Evolutionary conservation across 108 stramenopile species (phyloP).

Genomic region (Cafeteria roenbergensis): DNA sequence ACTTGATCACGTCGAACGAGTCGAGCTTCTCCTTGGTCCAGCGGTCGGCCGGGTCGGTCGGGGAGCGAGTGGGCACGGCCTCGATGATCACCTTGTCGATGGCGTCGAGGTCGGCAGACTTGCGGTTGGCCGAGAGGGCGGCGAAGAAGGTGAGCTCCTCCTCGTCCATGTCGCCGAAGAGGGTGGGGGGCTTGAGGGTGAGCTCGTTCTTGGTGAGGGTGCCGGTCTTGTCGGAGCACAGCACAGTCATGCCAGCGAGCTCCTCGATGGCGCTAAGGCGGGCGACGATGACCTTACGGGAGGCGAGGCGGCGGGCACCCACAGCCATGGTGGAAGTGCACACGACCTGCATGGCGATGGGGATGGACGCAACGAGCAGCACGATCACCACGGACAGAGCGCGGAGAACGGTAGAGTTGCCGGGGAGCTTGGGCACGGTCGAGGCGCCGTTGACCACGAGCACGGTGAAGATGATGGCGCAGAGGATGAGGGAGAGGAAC

Average conservation of each 20-base stretch:
- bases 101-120: conserved; percentile 46
- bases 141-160: conserved; percentile 40
- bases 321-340: conserved; percentile 60
- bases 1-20: conserved; percentile 26
- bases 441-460: conserved; percentile 15
- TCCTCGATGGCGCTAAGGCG: conserved; percentile 61
- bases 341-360: conserved; percentile 64
- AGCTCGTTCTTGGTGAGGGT: conserved; percentile 66
- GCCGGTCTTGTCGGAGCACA: conserved; percentile 72
- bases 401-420: conserved; percentile 13
- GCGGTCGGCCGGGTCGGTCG: background rate
- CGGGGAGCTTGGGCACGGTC: background rate
- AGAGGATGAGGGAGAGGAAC: conserved; percentile 39
- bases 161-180: conserved; percentile 44
- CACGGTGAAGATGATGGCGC: conserved; percentile 40
- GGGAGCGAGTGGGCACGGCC: background rate
- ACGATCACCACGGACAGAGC: conserved; percentile 50
- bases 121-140: conserved; percentile 54
- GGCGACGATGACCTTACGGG: conserved; percentile 59
- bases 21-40: conserved; percentile 22
- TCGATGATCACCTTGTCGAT: conserved; percentile 35
- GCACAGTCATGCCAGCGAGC: conserved; percentile 59
- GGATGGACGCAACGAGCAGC: conserved; percentile 59
- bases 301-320: conserved; percentile 50
- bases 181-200: conserved; percentile 44